A percentile compares a stretch with the other conserved stretches of the same genome.
These are phyloP conservation scores for Cladophialophora immunda DNA, from an alignment of 2,329 filamentous ascomycete species.

Conservation along the genomic window DNA sequence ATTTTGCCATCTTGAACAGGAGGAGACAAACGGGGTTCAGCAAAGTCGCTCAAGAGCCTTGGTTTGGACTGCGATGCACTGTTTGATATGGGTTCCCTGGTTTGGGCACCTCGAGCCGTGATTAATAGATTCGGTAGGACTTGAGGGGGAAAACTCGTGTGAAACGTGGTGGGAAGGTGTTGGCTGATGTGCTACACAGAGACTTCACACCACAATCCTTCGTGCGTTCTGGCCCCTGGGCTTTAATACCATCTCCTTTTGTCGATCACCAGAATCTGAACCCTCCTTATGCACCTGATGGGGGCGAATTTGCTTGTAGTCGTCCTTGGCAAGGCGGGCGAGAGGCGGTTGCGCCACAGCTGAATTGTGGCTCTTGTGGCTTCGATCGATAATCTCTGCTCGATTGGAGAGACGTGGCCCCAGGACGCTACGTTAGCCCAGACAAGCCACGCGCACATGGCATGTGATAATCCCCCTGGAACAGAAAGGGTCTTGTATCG, in stretches of 20 bases:
- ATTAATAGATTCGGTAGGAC: neutral
- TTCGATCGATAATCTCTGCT: conserved; percentile 4
- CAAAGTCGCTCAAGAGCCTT: neutral
- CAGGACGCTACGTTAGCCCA: neutral
- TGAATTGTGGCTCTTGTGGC: conserved; percentile 19
- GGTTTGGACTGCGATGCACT: neutral
- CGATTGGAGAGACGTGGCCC: neutral
- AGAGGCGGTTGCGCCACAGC: conserved; percentile 17
- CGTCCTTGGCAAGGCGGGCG: neutral
- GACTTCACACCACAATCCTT: conserved; percentile 12
- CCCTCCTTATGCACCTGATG: conserved; percentile 14
- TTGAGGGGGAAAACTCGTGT: neutral
- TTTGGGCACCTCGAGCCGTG: neutral
- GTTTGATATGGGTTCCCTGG: neutral
- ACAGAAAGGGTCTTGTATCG: neutral
- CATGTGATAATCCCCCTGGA: neutral
- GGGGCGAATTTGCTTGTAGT: conserved; percentile 15
- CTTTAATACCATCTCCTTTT: conserved; percentile 4
- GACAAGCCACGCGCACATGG: neutral
- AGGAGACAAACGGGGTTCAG: neutral
- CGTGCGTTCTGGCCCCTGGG: neutral
- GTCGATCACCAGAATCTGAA: conserved; percentile 4
- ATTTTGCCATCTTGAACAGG: conserved; percentile 35
- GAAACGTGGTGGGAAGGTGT: neutral
- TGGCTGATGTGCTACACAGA: conserved; percentile 3